phyloP scores from a whole-genome alignment of 2,329 filamentous ascomycete species.

The Xylariaceae sp. region DNA sequence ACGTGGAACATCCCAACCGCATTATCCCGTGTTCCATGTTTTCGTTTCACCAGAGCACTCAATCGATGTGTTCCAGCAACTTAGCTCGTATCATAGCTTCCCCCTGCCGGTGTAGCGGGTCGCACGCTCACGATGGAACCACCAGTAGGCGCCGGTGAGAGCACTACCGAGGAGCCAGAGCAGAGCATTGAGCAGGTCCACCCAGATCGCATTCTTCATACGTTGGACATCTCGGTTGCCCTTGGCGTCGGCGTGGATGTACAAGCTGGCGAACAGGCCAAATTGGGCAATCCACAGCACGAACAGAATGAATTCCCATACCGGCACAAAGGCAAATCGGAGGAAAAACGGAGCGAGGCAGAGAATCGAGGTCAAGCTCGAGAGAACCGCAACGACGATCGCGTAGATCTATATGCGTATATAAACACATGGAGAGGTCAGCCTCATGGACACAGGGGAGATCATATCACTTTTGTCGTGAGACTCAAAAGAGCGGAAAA shows the following conservation, averaged over 20 bases:
- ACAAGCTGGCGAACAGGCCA: constrained; percentile 76
- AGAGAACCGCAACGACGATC: constrained; percentile 60
- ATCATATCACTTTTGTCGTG: background rate
- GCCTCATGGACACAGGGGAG: background rate
- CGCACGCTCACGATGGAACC: constrained; percentile 45
- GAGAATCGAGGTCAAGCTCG: constrained; percentile 57
- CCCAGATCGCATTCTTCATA: constrained; percentile 85
- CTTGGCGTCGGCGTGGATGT: constrained; percentile 62
- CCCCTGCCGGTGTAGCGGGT: constrained; percentile 56
- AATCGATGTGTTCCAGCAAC: constrained; percentile 20
- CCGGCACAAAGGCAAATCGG: constrained; percentile 49
- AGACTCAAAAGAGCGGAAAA: background rate
- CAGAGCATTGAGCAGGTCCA: constrained; percentile 67
- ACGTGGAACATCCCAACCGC: background rate
- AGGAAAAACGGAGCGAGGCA: constrained; percentile 61
- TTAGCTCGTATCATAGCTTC: constrained; percentile 34
- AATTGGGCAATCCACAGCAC: constrained; percentile 78
- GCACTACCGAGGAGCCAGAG: constrained; percentile 66
- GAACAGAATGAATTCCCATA: constrained; percentile 67
- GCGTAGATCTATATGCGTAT: constrained; percentile 56
- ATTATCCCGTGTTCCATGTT: background rate
- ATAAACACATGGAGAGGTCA: background rate
- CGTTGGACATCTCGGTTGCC: constrained; percentile 58
- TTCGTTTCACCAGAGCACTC: background rate
- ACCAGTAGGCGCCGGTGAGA: constrained; percentile 55